phyloP scores from a whole-genome alignment of 2,329 filamentous ascomycete genomes.

The Aspergillus neoniger region DNA sequence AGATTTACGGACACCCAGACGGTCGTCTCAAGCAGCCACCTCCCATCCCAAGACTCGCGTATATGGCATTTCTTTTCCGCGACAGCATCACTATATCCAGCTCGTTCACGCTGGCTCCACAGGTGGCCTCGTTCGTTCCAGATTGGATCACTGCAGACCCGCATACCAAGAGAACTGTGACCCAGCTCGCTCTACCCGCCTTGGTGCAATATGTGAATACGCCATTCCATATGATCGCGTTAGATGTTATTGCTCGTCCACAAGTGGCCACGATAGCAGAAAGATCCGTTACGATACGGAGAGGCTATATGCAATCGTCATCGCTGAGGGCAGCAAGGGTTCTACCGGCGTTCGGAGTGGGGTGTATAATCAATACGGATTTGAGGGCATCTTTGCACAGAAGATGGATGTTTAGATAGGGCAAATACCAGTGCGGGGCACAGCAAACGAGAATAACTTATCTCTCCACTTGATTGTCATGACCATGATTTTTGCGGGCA shows the following conservation, averaged over 20 bases:
- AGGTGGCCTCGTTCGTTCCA: conserved; percentile 25
- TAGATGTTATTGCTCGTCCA: conserved; percentile 59
- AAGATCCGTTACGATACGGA: not conserved
- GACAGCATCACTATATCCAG: conserved; percentile 82
- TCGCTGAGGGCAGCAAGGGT: not conserved
- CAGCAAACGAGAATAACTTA: not conserved
- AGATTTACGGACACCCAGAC: conserved; percentile 62
- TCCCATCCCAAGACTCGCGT: conserved; percentile 2
- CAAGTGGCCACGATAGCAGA: not conserved
- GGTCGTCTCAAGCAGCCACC: not conserved
- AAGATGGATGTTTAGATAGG: not conserved
- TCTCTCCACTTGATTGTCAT: not conserved
- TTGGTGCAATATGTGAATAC: conserved; percentile 75
- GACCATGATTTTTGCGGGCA: not conserved
- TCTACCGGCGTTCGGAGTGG: conserved; percentile 2
- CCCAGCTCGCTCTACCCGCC: conserved; percentile 78
- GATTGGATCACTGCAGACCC: conserved; percentile 24
- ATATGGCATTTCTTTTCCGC: conserved; percentile 64
- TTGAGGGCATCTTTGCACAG: not conserved
- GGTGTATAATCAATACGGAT: conserved; percentile 2
- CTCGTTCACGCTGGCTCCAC: conserved; percentile 32
- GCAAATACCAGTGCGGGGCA: not conserved
- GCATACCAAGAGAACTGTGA: conserved; percentile 26
- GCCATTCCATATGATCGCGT: conserved; percentile 77
- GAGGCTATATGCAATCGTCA: not conserved